These are phyloP conservation scores for Trichosporon sp. DNA, from an alignment of 1,284 basidiomycete genomes.

Conservation along the genomic window DNA sequence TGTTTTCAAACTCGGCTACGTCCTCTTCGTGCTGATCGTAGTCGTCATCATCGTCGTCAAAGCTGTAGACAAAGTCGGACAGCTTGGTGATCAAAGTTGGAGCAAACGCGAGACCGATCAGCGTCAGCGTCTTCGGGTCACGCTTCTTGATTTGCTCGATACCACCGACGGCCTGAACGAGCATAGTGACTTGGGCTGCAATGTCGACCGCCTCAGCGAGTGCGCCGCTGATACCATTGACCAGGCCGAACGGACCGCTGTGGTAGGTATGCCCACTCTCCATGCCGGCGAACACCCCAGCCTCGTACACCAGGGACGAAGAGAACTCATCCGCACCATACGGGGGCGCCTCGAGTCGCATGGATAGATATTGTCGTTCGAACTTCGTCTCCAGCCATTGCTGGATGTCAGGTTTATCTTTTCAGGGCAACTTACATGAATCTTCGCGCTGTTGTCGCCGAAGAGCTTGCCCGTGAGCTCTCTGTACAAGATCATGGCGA, in stretches of 20 bases:
- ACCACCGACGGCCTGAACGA: slow-evolving; percentile 8
- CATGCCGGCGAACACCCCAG: slow-evolving; percentile 51
- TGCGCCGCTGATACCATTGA: slow-evolving; percentile 9
- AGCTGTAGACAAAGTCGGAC: background rate
- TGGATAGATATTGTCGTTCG: slow-evolving; percentile 69
- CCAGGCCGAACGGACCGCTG: slow-evolving; percentile 9
- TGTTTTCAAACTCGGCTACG: background rate
- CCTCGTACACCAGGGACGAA: slow-evolving; percentile 71
- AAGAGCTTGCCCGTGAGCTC: background rate
- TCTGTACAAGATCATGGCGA: background rate
- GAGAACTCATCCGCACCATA: slow-evolving; percentile 65
- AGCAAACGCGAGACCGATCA: slow-evolving; percentile 5
- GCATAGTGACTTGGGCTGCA: slow-evolving; percentile 3
- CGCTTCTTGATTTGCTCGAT: background rate
- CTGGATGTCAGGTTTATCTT: slow-evolving; percentile 37
- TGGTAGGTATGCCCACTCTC: slow-evolving; percentile 11
- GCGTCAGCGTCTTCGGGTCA: background rate
- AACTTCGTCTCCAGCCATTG: slow-evolving; percentile 66
- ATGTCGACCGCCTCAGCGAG: slow-evolving; percentile 6
- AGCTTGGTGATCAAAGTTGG: background rate
- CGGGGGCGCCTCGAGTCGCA: slow-evolving; percentile 68
- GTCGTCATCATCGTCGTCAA: background rate
- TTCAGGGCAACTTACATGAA: background rate
- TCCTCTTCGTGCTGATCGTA: background rate
- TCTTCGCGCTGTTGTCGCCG: background rate